Conservation (phyloP, 2,329 filamentous ascomycete genomes). For the Basipetospora chlamydospora region DNA sequence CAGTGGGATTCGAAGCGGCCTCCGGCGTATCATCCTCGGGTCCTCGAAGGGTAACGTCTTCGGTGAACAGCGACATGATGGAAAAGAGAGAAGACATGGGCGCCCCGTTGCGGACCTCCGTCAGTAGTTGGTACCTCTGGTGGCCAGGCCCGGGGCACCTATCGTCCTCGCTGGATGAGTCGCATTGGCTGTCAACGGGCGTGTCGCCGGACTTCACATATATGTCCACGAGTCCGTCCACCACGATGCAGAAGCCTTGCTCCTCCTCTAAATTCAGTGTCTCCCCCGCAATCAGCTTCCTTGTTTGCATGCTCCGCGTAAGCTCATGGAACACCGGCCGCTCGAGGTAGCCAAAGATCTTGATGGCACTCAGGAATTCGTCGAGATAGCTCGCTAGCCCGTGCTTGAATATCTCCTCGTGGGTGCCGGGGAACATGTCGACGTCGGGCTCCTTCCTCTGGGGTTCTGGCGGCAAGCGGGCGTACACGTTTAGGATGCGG, state of each 20-base stretch:
- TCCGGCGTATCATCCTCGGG: slow-evolving; percentile 45
- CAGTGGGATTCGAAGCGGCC: background rate
- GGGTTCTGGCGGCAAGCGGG: slow-evolving; percentile 80
- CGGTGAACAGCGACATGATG: slow-evolving; percentile 91
- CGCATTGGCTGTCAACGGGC: slow-evolving; percentile 11
- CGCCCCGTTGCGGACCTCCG: slow-evolving; percentile 92
- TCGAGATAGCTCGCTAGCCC: slow-evolving; percentile 93
- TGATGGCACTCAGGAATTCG: slow-evolving; percentile 96
- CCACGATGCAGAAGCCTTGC: slow-evolving; percentile 93
- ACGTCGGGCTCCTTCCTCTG: slow-evolving; percentile 92
- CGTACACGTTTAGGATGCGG: slow-evolving; percentile 93
- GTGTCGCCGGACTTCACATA: slow-evolving; percentile 77
- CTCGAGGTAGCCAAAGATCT: slow-evolving; percentile 95
- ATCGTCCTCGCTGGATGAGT: slow-evolving; percentile 52
- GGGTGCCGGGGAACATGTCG: slow-evolving; percentile 85
- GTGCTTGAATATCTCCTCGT: slow-evolving; percentile 79
- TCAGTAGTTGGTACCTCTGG: slow-evolving; percentile 86
- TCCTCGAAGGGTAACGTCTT: slow-evolving; percentile 65
- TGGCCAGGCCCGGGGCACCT: slow-evolving; percentile 43
- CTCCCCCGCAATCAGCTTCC: slow-evolving; percentile 90
- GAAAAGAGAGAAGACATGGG: slow-evolving; percentile 98
- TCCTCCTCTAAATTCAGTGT: slow-evolving; percentile 92
- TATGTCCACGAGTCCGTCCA: slow-evolving; percentile 91
- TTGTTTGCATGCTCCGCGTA: slow-evolving; percentile 94
- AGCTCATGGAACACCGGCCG: slow-evolving; percentile 95